Evolutionary conservation across 208 protist species (phyloP), one percentile per base, ranked within the genome.

Genomic region (Trypanosoma congolense): DNA sequence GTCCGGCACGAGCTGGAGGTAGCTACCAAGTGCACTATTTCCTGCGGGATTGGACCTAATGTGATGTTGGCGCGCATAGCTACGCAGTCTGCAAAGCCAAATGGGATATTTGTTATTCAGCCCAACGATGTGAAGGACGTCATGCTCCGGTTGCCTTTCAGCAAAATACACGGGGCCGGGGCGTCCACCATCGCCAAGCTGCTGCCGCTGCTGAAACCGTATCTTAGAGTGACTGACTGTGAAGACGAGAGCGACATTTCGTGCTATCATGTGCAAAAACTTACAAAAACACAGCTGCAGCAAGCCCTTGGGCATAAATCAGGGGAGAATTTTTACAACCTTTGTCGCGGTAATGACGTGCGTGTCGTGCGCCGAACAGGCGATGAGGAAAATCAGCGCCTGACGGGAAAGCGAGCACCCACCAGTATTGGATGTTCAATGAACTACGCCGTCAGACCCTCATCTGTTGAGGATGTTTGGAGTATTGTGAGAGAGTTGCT

Each of bases 361-460:
- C 81, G 88, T 14, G 66, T 87, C 6, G 84, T 91, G 19, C 49
- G 51, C 16, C 78, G 84, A 54, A 91, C 88, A 14, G 88, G 88
- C n/a, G 83, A 91, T 55, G 58, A 70, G 8, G 79, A 77, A 47
- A 77, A 87, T 42, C 78, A 83, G 52, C 49, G 68, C 4, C 62
- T 65, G 9, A 29, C 84, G 1, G 82, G 86, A 10, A 89, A 83
- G 61, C 61, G 59, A 24, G 56, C 66, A 31, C 83, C 81, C 19
- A 65, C 48, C 18, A 77, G 77, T 12, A 65, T 95, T 2, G 72
- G 80, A 16, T 95, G 83, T 64, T 84, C 80, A 28, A 92, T 95
- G 84, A 92, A 95, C 69, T 95, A 95, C 65, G 84, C 80, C 1
- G 88, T 95, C 38, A 73, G 88, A 6, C 84, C 84, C 3, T 31